Evolutionary conservation across 257 asterid genomes (phyloP).

Genomic region (Plantago major): DNA sequence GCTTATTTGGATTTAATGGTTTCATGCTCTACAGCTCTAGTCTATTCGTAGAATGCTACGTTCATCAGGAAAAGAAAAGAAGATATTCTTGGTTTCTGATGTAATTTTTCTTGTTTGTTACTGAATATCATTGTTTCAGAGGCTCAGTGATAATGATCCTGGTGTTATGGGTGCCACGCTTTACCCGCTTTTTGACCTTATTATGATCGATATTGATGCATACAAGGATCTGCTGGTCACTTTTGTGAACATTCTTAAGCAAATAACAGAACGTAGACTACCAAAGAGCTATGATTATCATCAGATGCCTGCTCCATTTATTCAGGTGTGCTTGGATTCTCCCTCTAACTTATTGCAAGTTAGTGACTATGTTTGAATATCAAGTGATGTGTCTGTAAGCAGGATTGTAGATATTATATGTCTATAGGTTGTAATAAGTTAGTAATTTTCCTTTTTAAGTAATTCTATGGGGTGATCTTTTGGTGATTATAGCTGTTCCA

Average conservation of each 20-base stretch:
- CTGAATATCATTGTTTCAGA: conserved; percentile 46
- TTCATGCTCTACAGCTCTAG: not conserved
- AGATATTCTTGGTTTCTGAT: not conserved
- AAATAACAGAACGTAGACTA: conserved; percentile 86
- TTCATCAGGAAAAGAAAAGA: not conserved
- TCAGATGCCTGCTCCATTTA: conserved; percentile 98
- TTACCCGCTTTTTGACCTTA: conserved; percentile 91
- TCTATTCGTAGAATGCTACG: not conserved
- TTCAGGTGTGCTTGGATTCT: conserved; percentile 51
- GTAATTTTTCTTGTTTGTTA: conserved; percentile 12
- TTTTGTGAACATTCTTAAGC: conserved; percentile 95
- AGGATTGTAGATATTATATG: not conserved
- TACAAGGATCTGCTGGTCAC: conserved; percentile 84
- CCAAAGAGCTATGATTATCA: conserved; percentile 97
- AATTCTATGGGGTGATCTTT: too few relatives aligned
- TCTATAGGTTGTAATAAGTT: too few relatives aligned
- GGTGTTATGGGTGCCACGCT: conserved; percentile 99
- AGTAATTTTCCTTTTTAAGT: too few relatives aligned
- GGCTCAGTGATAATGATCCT: conserved; percentile 91
- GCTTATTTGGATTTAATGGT: not conserved
- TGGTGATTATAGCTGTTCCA: too few relatives aligned
- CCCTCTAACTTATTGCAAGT: not conserved
- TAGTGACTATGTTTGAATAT: not conserved
- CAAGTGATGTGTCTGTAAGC: not conserved
- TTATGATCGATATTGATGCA: conserved; percentile 57